Conservation (phyloP, 164 flowering plant genomes). For the Hamamelis virginiana region DNA sequence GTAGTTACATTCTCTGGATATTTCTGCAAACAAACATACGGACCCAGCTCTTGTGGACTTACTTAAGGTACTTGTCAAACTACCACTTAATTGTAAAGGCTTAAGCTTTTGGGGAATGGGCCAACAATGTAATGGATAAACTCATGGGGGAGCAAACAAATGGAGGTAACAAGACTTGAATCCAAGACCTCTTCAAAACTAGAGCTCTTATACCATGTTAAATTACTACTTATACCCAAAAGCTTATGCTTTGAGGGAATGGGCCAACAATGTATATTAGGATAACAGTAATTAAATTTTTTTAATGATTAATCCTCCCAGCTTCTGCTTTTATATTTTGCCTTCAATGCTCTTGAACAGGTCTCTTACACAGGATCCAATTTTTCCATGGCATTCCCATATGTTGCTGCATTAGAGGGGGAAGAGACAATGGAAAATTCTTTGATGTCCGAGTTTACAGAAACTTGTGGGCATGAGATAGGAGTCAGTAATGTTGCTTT, state of each 20-base stretch:
- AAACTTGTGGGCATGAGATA: slow-evolving; percentile 50
- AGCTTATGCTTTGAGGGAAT: no score
- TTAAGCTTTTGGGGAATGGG: no score
- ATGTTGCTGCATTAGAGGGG: slow-evolving; percentile 55
- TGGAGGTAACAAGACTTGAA: no score
- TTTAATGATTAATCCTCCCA: not conserved
- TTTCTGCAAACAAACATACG: slow-evolving; percentile 34
- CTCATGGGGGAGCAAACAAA: no score
- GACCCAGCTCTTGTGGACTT: slow-evolving; percentile 59
- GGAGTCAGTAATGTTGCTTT: slow-evolving; percentile 46
- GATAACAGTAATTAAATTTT: no score
- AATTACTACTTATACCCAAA: no score
- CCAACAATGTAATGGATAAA: no score
- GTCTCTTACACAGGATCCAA: slow-evolving; percentile 60
- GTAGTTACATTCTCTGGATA: slow-evolving; percentile 61
- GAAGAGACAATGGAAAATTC: slow-evolving; percentile 54
- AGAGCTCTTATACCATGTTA: no score
- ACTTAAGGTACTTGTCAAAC: no score
- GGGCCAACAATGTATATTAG: no score
- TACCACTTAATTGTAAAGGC: no score
- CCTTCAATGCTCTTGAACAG: slow-evolving; percentile 35
- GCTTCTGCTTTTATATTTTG: not conserved
- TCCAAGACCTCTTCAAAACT: no score
- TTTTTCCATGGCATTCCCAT: slow-evolving; percentile 86
- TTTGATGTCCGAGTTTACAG: slow-evolving; percentile 60